Conservation (phyloP, 2,329 filamentous ascomycete genomes). For the Aspergillus tamarii region DNA sequence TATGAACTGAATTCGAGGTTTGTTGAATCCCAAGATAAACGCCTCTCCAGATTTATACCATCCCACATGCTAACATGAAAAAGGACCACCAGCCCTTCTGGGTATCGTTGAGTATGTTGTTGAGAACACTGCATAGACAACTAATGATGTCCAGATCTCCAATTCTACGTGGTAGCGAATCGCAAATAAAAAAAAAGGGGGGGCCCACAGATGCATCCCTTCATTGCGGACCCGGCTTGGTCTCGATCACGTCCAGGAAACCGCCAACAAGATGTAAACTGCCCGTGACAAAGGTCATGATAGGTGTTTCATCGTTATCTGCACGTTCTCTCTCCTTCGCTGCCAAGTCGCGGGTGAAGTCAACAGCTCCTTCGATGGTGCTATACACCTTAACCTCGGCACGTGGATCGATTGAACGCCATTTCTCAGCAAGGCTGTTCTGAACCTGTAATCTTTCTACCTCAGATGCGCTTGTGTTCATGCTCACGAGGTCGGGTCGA, state of each 20-base stretch:
- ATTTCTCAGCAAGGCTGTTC: slow-evolving; percentile 63
- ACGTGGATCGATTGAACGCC: slow-evolving; percentile 59
- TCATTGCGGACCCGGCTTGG: slow-evolving; percentile 31
- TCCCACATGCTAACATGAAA: slow-evolving; percentile 18
- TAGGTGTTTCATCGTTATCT: slow-evolving; percentile 44
- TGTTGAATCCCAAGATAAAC: slow-evolving; percentile 31
- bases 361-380: slow-evolving; percentile 73
- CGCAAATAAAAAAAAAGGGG: neutral
- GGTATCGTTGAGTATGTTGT: slow-evolving; percentile 23
- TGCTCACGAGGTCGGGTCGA: slow-evolving; percentile 64
- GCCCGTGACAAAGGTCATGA: slow-evolving; percentile 75
- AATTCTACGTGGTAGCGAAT: neutral
- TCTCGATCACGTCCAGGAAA: slow-evolving; percentile 72
- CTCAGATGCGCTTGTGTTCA: slow-evolving; percentile 63
- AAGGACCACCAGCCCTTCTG: slow-evolving; percentile 12
- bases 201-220: neutral
- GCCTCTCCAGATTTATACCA: slow-evolving; percentile 12
- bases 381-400: slow-evolving; percentile 59
- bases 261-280: slow-evolving; percentile 84
- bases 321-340: slow-evolving; percentile 33
- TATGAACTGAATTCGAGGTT: slow-evolving; percentile 15
- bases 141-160: neutral
- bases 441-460: slow-evolving; percentile 68
- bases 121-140: slow-evolving; percentile 18
- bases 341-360: slow-evolving; percentile 54